phyloP scores from a whole-genome alignment of 2,329 filamentous ascomycete species.

The Apiospora kogelbergensis region DNA sequence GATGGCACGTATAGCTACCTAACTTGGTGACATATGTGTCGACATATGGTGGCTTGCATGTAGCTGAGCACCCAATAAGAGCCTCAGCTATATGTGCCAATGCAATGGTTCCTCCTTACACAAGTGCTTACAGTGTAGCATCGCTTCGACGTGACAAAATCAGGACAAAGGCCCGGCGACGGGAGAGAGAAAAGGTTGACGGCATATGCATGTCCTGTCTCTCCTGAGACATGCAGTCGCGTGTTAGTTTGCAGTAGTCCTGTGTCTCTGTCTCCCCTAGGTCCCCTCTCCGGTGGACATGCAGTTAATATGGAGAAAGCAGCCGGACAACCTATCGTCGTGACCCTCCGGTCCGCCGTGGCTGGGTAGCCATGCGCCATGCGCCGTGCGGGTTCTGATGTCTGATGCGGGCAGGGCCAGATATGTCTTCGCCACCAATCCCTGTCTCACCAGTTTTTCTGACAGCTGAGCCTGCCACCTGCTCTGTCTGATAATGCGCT shows the following conservation, averaged over 20 bases:
- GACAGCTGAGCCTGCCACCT: neutral
- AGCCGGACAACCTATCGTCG: neutral
- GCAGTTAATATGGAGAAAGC: neutral
- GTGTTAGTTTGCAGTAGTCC: neutral
- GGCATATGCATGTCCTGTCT: conserved; percentile 5
- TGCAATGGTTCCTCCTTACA: neutral
- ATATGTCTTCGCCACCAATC: too few relatives aligned
- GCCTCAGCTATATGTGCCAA: neutral
- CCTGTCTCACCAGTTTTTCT: neutral
- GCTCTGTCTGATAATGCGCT: neutral
- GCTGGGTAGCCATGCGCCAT: neutral
- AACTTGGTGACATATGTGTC: neutral
- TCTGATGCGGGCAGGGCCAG: too few relatives aligned
- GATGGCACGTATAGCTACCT: neutral
- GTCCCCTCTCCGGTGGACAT: neutral
- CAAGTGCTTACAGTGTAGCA: neutral
- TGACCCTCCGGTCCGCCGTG: too few relatives aligned
- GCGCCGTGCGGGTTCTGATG: too few relatives aligned
- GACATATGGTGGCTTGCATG: neutral
- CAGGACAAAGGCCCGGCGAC: too few relatives aligned
- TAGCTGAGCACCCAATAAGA: neutral
- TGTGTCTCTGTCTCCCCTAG: neutral
- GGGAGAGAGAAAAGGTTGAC: neutral
- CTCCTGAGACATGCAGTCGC: conserved; percentile 7
- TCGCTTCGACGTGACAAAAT: neutral